phyloP scores from a whole-genome alignment of 1,284 basidiomycete species.

The Albatrellus sp. region DNA sequence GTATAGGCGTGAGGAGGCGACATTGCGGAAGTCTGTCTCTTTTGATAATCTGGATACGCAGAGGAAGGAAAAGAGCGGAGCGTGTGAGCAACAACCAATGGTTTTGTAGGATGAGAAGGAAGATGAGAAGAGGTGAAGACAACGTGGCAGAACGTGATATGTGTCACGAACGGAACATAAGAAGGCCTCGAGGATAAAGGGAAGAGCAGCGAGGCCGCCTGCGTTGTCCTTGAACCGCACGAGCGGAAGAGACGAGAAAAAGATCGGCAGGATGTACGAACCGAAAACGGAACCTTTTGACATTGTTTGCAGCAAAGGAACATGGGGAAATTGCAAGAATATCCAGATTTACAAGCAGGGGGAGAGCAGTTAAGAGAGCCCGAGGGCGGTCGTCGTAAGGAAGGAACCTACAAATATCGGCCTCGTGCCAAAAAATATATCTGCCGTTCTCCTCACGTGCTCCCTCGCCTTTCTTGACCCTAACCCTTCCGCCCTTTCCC shows the following conservation, averaged over 20 bases:
- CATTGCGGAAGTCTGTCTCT: constrained; percentile 48
- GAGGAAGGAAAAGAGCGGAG: background rate
- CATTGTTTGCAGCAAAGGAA: constrained; percentile 8
- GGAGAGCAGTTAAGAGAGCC: constrained; percentile 2
- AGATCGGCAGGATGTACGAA: background rate
- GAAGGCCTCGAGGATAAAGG: background rate
- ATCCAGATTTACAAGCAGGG: background rate
- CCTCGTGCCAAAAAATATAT: background rate
- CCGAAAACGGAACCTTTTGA: background rate
- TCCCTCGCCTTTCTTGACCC: background rate
- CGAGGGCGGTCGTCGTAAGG: constrained; percentile 5
- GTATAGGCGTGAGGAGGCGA: constrained; percentile 57
- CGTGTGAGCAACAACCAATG: background rate
- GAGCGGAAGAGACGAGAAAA: background rate
- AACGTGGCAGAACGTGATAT: background rate
- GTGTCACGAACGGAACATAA: background rate
- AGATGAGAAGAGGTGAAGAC: constrained; percentile 2
- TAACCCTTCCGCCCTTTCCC: background rate
- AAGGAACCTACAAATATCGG: background rate
- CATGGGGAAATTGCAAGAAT: constrained; percentile 3
- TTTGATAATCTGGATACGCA: constrained; percentile 34
- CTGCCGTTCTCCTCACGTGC: background rate
- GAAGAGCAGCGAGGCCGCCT: background rate
- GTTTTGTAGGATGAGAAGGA: constrained; percentile 6
- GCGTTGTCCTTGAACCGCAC: too few species aligned